phyloP scores from a whole-genome alignment of 305 asterid genomes.

The Solanum hybrid region DNA sequence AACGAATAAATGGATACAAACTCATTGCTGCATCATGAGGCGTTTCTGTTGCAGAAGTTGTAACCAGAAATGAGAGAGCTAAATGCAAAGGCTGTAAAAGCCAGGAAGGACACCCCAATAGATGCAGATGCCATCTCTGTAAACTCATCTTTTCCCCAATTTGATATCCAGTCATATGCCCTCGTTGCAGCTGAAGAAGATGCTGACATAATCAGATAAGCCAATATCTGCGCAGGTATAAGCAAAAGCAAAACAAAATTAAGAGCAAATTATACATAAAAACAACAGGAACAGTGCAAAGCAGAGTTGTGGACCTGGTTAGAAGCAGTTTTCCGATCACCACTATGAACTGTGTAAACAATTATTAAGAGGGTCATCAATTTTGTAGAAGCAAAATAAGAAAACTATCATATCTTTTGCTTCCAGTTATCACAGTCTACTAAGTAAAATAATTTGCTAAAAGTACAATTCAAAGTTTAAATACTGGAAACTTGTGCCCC shows the following conservation, averaged over 20 bases:
- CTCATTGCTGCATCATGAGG: conserved; percentile 7
- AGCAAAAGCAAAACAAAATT: neutral
- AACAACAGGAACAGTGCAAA: neutral
- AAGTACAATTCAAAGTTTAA: neutral
- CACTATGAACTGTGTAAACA: neutral
- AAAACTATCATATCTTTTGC: neutral
- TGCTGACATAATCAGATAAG: conserved; percentile 40
- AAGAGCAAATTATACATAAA: neutral
- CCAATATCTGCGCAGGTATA: conserved; percentile 22
- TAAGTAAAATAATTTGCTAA: neutral
- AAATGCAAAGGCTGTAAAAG: conserved; percentile 30
- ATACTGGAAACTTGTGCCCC: neutral
- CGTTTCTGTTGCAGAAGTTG: conserved; percentile 21
- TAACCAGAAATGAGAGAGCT: conserved; percentile 41
- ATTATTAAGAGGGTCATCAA: neutral
- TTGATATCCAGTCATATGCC: conserved; percentile 32
- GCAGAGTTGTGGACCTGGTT: neutral
- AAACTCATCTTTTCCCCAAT: conserved; percentile 41
- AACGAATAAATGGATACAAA: neutral
- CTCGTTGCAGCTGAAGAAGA: conserved; percentile 41
- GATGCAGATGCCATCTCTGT: conserved; percentile 37
- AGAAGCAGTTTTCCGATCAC: neutral
- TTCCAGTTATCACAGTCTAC: neutral
- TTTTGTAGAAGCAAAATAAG: neutral
- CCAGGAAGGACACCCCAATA: conserved; percentile 30